Evolutionary conservation across 148 eudicot genomes (phyloP).

Genomic region (Rhododendron molle): DNA sequence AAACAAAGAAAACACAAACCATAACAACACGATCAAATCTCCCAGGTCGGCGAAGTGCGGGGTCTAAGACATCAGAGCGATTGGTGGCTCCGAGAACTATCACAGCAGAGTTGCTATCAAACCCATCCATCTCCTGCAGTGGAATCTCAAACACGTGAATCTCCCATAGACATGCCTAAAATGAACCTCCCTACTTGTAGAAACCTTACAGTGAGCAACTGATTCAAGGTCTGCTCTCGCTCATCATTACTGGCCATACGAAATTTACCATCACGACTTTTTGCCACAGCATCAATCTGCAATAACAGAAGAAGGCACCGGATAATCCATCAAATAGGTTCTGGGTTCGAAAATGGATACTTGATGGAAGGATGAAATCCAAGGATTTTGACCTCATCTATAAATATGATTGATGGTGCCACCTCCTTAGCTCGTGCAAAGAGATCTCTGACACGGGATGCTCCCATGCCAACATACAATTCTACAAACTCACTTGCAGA

Average conservation of each 20-base stretch:
- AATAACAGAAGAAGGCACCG: conserved; percentile 14
- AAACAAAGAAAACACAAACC: conserved; percentile 35
- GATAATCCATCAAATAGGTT: conserved; percentile 5
- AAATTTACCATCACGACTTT: conserved; percentile 90
- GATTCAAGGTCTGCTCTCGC: conserved; percentile 92
- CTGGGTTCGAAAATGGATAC: not conserved
- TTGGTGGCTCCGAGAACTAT: conserved; percentile 98
- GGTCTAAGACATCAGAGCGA: conserved; percentile 91
- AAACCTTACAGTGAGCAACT: conserved; percentile 72
- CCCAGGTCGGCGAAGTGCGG: conserved; percentile 95
- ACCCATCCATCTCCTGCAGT: conserved; percentile 98
- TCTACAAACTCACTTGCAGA: conserved; percentile 99
- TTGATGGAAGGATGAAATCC: not conserved
- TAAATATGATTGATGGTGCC: conserved; percentile 92
- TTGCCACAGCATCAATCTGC: conserved; percentile 98
- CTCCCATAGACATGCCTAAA: conserved; percentile 1
- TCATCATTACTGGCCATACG: conserved; percentile 96
- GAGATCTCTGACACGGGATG: conserved; percentile 95
- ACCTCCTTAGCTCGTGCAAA: conserved; percentile 96
- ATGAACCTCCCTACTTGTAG: not conserved
- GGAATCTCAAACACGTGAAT: conserved; percentile 7
- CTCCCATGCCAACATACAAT: conserved; percentile 97
- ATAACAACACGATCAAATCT: conserved; percentile 91
- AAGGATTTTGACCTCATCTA: conserved; percentile 65
- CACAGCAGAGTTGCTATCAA: conserved; percentile 95